These are phyloP conservation scores for Sphagnum contortum DNA, from an alignment of 225 moss, liverwort and hornwort genomes.

Conservation along the genomic window DNA sequence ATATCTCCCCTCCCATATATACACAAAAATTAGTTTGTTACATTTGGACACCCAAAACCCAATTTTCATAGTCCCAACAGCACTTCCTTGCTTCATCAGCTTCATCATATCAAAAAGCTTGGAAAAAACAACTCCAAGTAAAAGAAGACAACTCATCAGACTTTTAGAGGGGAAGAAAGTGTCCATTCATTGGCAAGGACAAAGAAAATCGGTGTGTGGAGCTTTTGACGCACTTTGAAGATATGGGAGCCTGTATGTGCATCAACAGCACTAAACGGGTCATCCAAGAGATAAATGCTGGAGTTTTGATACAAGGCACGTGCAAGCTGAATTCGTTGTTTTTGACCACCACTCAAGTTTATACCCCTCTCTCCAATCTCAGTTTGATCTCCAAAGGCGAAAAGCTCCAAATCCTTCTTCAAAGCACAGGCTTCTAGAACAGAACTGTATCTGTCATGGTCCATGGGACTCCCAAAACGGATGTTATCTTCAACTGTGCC, in stretches of 20 bases:
- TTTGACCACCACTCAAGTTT: conserved; percentile 87
- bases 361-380: conserved; percentile 89
- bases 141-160: no score
- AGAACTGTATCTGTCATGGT: conserved; percentile 41
- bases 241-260: conserved; percentile 39
- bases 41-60: no score
- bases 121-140: no score
- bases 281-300: conserved; percentile 78
- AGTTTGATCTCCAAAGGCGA: conserved; percentile 48
- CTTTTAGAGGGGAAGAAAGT: no score
- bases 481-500: conserved; percentile 77
- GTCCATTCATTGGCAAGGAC: no score
- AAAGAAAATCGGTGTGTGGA: no score
- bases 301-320: conserved; percentile 82
- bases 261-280: conserved; percentile 57
- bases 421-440: conserved; percentile 59
- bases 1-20: background rate
- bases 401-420: conserved; percentile 53
- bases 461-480: conserved; percentile 60
- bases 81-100: no score
- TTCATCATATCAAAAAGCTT: no score
- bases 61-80: no score
- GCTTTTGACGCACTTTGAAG: no score
- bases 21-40: no score
- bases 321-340: conserved; percentile 88